phyloP scores from a whole-genome alignment of 805 yeast genomes.

The Wickerhamiella musiphila region DNA sequence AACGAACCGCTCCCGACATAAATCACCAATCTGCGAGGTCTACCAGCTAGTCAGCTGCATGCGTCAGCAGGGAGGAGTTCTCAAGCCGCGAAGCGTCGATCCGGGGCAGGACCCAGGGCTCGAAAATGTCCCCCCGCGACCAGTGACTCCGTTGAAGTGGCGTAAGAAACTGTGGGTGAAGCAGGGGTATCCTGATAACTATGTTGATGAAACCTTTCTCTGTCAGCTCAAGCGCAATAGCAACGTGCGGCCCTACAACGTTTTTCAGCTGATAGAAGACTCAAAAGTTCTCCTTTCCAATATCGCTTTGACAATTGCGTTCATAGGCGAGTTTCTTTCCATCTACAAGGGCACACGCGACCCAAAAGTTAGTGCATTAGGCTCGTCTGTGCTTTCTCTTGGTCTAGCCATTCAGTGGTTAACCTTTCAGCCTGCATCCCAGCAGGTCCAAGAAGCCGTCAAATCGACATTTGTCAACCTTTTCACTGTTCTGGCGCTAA shows the following conservation, averaged over 20 bases:
- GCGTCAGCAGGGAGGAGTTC: background rate
- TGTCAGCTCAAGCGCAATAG: slow-evolving; percentile 63
- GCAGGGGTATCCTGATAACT: slow-evolving; percentile 83
- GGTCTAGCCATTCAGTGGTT: slow-evolving; percentile 18
- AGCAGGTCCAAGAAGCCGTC: slow-evolving; percentile 20
- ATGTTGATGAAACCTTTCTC: slow-evolving; percentile 68
- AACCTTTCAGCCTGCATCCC: slow-evolving; percentile 2
- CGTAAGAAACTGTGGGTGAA: slow-evolving; percentile 66
- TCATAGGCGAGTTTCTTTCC: slow-evolving; percentile 52
- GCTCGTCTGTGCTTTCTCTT: slow-evolving; percentile 14
- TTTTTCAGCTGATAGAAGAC: slow-evolving; percentile 47
- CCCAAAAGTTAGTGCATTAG: slow-evolving; percentile 19
- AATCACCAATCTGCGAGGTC: no score
- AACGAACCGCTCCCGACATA: no score
- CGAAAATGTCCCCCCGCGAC: no score
- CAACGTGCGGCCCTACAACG: slow-evolving; percentile 52
- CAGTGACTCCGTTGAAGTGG: no score
- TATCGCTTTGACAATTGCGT: slow-evolving; percentile 42
- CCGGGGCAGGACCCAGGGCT: no score
- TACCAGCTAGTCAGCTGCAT: slow-evolving; percentile 29
- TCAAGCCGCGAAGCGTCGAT: background rate
- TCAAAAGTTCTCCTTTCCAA: slow-evolving; percentile 53
- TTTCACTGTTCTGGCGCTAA: slow-evolving; percentile 53
- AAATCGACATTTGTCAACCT: slow-evolving; percentile 56
- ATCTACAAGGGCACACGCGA: slow-evolving; percentile 19